Evolutionary conservation across 768 basidiomycete species (phyloP), one percentile per base, ranked within the genome.

Genomic region (Boletus barrowsii): DNA sequence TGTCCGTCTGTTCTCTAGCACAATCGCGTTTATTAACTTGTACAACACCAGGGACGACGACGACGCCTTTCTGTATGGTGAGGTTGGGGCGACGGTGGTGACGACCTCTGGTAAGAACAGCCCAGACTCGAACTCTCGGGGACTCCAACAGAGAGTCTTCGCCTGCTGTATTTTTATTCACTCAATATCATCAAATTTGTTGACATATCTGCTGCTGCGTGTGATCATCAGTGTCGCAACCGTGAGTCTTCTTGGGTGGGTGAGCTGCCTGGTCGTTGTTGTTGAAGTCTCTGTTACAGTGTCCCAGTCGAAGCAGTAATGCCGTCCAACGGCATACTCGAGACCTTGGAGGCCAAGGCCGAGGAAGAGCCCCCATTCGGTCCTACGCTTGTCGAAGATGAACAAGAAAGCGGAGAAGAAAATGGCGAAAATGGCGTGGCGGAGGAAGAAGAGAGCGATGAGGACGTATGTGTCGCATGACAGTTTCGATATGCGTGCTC

Each of bases 31-130:
- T 51, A 69, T 67, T 72, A 51, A 72, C 70, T 35, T 42, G 53
- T 51, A 33, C 42, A 48, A 57, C 49, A 54, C 48, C 60, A 84
- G 83, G 82, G 87, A 89, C 67, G 88, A 89, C 73, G 88, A 91
- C 64, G 88, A 90, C 70, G 87, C 88, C 24, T 89, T 87, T 67
- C 72, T 90, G 58, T 90, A 90, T 62, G 88, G 88, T 53, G 79
- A 79, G 55, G 73, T 82, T 41, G 60, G 72, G 42, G 66, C 71
- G 50, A 53, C 69, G 46, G 66, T 67, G 58, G 63, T 62, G 51
- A 55, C 63, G 57, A 68, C 71, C 44, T 74, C 78, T 75, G 78
- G 82, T 83, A 73, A 81, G 80, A 74, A 56, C 61, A 56, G 58
- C 66, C 63, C 61, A 60, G 59, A 62, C 60, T 58, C 40, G 47